Conservation (phyloP, 2,329 filamentous ascomycete genomes). For the Stagonosporopsis vannaccii region DNA sequence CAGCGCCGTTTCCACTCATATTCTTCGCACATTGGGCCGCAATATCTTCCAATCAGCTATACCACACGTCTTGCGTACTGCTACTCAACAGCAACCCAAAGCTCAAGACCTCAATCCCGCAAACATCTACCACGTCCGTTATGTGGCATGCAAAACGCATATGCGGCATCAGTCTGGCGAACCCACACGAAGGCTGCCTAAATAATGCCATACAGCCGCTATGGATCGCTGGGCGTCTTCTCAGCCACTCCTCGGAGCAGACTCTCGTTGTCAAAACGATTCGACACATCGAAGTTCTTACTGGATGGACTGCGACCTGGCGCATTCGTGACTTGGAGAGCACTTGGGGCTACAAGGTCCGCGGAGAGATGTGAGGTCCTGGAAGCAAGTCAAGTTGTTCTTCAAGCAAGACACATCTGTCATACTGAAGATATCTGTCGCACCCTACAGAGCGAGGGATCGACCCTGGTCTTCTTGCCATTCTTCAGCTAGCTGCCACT, state of each 20-base stretch:
- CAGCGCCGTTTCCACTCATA: constrained; percentile 59
- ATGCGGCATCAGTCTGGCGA: constrained; percentile 64
- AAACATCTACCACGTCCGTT: constrained; percentile 49
- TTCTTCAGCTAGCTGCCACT: constrained; percentile 31
- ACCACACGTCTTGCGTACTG: constrained; percentile 64
- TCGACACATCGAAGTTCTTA: constrained; percentile 59
- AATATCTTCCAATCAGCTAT: constrained; percentile 65
- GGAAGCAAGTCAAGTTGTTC: not conserved
- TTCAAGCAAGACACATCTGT: not conserved
- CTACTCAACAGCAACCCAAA: constrained; percentile 57
- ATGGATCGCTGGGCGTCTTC: constrained; percentile 62
- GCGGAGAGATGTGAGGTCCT: constrained; percentile 8
- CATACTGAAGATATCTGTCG: not conserved
- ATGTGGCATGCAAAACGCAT: constrained; percentile 65
- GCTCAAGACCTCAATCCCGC: constrained; percentile 33
- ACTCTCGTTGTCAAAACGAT: constrained; percentile 53
- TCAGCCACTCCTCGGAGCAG: constrained; percentile 60
- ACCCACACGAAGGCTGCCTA: constrained; percentile 62
- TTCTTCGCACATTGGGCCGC: constrained; percentile 63
- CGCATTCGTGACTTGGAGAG: constrained; percentile 60
- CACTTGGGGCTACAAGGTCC: constrained; percentile 39
- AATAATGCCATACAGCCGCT: constrained; percentile 67
- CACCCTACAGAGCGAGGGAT: not conserved
- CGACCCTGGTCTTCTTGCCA: constrained; percentile 20
- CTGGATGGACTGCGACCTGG: constrained; percentile 63